These are phyloP conservation scores for Aspergillus ostianus DNA, from an alignment of 495 filamentous ascomycete species.

Conservation along the genomic window DNA sequence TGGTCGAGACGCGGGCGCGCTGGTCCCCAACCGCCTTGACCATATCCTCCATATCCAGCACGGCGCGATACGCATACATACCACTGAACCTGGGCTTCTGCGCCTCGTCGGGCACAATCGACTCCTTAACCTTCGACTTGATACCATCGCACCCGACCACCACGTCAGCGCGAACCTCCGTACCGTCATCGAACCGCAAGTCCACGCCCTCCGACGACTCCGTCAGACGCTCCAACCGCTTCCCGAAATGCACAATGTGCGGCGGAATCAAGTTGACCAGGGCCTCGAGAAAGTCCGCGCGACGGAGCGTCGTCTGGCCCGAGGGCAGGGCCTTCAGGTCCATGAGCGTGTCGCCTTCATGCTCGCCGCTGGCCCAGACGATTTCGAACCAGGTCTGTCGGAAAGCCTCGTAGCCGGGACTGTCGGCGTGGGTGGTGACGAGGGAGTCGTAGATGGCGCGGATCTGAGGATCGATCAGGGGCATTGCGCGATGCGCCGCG, in stretches of 20 bases:
- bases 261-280: conserved; percentile 54
- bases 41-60: conserved; percentile 61
- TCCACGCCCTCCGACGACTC: conserved; percentile 19
- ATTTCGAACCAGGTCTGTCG: neutral
- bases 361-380: conserved; percentile 12
- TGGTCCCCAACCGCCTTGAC: conserved; percentile 51
- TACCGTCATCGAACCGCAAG: conserved; percentile 36
- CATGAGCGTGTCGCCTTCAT: conserved; percentile 28
- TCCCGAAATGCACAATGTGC: conserved; percentile 36
- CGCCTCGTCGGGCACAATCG: conserved; percentile 40
- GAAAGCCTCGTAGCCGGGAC: conserved; percentile 9
- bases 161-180: conserved; percentile 30
- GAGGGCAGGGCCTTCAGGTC: conserved; percentile 33
- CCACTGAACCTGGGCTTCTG: conserved; percentile 43
- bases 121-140: conserved; percentile 45
- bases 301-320: conserved; percentile 40
- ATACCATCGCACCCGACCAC: conserved; percentile 63
- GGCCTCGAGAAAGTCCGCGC: conserved; percentile 60
- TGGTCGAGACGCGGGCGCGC: conserved; percentile 47
- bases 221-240: conserved; percentile 24
- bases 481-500: conserved; percentile 56
- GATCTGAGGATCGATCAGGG: conserved; percentile 43
- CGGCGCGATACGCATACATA: conserved; percentile 56
- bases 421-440: conserved; percentile 34
- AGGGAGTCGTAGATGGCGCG: conserved; percentile 33